A percentile compares a stretch with the other conserved stretches of the same genome.
Evolutionary conservation across 139 green algal genomes (phyloP).

Genomic region (Chlamydomonas applanata): DNA sequence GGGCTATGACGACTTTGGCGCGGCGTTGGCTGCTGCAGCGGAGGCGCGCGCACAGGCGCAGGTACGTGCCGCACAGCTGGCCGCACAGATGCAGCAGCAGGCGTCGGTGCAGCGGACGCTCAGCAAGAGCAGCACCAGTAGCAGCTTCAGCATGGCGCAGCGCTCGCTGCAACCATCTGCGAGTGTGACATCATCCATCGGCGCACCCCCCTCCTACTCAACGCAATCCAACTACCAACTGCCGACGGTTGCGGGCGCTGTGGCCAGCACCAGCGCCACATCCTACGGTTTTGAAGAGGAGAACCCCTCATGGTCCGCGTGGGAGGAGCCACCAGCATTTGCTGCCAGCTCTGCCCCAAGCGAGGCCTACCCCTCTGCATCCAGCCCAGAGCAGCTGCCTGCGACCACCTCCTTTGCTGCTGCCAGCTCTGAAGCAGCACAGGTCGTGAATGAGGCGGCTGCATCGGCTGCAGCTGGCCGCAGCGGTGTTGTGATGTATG

Average conservation of each 20-base stretch:
- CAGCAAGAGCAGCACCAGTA: neutral
- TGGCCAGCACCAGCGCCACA: too few relatives aligned
- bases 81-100: neutral
- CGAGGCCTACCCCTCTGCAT: too few relatives aligned
- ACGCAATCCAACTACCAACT: too few relatives aligned
- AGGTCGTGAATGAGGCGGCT: neutral
- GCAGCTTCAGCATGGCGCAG: neutral
- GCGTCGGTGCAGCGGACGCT: neutral
- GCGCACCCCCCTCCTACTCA: neutral
- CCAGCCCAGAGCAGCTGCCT: too few relatives aligned
- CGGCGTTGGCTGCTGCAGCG: slow-evolving; percentile 12
- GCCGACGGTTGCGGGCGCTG: too few relatives aligned
- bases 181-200: neutral
- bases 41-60: neutral
- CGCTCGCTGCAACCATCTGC: neutral
- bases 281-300: too few relatives aligned
- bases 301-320: too few relatives aligned
- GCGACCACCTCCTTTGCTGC: neutral
- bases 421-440: neutral
- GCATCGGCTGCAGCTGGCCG: neutral
- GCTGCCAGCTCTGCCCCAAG: too few relatives aligned
- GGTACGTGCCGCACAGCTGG: neutral
- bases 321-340: too few relatives aligned
- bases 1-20: slow-evolving; percentile 29
- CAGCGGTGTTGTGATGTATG: neutral